Evolutionary conservation across 768 basidiomycete genomes (phyloP), one percentile per base, ranked within the genome.

Genomic region (Collybiopsis luxurians): DNA sequence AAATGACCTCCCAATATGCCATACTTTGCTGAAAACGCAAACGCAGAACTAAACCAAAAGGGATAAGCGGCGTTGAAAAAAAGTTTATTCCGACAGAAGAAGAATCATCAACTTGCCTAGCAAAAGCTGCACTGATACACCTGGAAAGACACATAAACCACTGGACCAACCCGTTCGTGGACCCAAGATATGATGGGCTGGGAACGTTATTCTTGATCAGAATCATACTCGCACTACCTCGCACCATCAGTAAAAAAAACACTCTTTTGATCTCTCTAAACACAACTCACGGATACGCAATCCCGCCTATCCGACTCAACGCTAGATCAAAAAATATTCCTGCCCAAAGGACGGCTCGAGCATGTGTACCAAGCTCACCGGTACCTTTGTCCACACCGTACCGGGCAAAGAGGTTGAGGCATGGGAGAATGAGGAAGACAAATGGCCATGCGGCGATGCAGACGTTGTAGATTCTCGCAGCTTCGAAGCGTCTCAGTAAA

Each of bases 101-200:
- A n/a, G n/a, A n/a, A n/a, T n/a, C n/a, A n/a, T n/a, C n/a, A 19
- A 27, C n/a, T 28, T 40, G 82, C 83, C 83, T 84, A 54, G 81
- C 81, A 48, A 86, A 73, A 42, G 84, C 83, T 4, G 87, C 86
- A 44, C 80, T 76, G 47, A 86, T 65, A 1, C 83, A 78, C 27
- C 87, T 77, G 21, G 84, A 75, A 21, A 76, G 66, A 61, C 83
- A 84, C 83, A 85, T 84, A 6, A 77, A 71, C 50, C 83, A 77
- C 59, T 87, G 83, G 10, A 85, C 78, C 19, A 87, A 72, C 4
- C 54, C 87, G 62, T 88, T 88, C 1, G 82, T 81, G 43, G 80
- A 77, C 1, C 86, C 86, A n/a, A 89, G 72, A 19, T 79, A 75
- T 17, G 75, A 72, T 4, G 82, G 75, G 27, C 70, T 75, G 1